These are phyloP conservation scores for Ambrosiella xylebori DNA, from an alignment of 2,329 filamentous ascomycete species.

Conservation along the genomic window DNA sequence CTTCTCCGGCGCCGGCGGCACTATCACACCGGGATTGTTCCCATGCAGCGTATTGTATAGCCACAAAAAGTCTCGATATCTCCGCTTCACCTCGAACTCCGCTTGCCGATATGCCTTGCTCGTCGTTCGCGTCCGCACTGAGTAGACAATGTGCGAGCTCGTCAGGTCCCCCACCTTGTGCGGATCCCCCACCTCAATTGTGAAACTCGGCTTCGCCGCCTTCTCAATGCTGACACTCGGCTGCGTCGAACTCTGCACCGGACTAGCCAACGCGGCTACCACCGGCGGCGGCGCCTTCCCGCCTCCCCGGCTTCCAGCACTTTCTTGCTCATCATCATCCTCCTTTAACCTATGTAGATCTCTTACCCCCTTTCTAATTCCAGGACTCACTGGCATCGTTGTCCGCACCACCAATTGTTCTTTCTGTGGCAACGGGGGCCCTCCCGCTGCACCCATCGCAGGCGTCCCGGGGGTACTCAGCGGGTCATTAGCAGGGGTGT, in stretches of 20 bases:
- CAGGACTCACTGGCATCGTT: slow-evolving; percentile 28
- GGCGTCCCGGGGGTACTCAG: neutral
- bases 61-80: slow-evolving; percentile 96
- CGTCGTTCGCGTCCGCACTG: slow-evolving; percentile 81
- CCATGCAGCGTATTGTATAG: slow-evolving; percentile 86
- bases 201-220: slow-evolving; percentile 78
- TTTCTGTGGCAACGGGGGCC: slow-evolving; percentile 55
- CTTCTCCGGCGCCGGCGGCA: slow-evolving; percentile 93
- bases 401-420: slow-evolving; percentile 46
- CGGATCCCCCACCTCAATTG: slow-evolving; percentile 85
- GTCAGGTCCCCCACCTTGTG: slow-evolving; percentile 96
- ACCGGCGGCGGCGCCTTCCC: slow-evolving; percentile 51
- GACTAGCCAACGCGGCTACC: slow-evolving; percentile 36
- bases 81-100: slow-evolving; percentile 82
- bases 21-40: slow-evolving; percentile 87
- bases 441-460: slow-evolving; percentile 22
- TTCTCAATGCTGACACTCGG: slow-evolving; percentile 86
- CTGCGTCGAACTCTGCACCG: slow-evolving; percentile 34
- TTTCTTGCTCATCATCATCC: slow-evolving; percentile 33
- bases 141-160: slow-evolving; percentile 94
- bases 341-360: slow-evolving; percentile 48
- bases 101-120: slow-evolving; percentile 89
- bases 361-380: slow-evolving; percentile 27
- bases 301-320: slow-evolving; percentile 21
- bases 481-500: slow-evolving; percentile 15